Conservation (phyloP, 2,329 filamentous ascomycete species). For the Fonsecaea pedrosoi region DNA sequence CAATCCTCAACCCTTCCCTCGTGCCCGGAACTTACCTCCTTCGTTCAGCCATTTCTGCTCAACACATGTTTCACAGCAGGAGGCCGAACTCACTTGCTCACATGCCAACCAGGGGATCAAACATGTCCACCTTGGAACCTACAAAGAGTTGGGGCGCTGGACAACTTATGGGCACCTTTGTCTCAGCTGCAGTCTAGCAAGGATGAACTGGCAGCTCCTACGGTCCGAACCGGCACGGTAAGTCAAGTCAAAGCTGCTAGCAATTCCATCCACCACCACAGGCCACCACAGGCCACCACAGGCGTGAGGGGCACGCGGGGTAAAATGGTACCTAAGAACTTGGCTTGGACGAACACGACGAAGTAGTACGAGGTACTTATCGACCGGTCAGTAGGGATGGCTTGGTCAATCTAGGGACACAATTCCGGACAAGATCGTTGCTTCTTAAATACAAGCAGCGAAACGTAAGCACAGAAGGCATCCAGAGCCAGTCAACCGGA, state of each 20-base stretch:
- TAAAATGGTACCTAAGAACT: neutral
- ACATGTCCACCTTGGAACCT: neutral
- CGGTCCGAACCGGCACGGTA: neutral
- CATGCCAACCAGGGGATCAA: neutral
- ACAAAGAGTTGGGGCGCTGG: neutral
- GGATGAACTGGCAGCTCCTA: neutral
- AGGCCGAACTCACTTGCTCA: neutral
- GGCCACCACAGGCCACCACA: neutral
- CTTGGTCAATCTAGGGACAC: neutral
- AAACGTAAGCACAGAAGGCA: neutral
- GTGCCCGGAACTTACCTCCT: neutral
- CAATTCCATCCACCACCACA: neutral
- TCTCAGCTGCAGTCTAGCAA: neutral
- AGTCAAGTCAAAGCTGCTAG: neutral
- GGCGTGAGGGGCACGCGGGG: constrained; percentile 2
- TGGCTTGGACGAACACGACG: neutral
- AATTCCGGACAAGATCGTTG: neutral
- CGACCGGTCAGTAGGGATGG: neutral
- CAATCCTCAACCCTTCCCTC: neutral
- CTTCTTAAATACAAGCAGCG: neutral
- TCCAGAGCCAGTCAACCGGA: neutral
- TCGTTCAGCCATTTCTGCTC: constrained; percentile 4
- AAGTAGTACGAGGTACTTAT: neutral
- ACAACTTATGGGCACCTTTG: neutral
- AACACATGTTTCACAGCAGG: constrained; percentile 14